These are phyloP conservation scores for Thermothielavioides terrestris DNA, from an alignment of 495 filamentous ascomycete species.

Conservation along the genomic window DNA sequence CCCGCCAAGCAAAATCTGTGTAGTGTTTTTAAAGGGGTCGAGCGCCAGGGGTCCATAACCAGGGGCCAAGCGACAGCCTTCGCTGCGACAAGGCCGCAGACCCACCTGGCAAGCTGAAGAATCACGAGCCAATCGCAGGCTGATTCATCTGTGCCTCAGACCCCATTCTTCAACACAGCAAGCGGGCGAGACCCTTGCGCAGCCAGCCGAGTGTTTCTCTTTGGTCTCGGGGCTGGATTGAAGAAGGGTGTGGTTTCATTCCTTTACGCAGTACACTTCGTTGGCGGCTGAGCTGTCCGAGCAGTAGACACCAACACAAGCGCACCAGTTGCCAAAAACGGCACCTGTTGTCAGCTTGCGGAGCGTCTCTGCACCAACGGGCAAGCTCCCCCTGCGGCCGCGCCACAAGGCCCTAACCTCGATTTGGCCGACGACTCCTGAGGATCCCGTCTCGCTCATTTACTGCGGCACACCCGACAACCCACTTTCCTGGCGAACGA, in stretches of 20 bases:
- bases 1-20: slow-evolving; percentile 9
- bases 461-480: slow-evolving; percentile 4
- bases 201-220: slow-evolving; percentile 10
- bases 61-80: slow-evolving; percentile 11
- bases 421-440: slow-evolving; percentile 25
- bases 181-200: not conserved
- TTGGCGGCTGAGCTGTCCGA: not conserved
- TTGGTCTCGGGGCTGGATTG: not conserved
- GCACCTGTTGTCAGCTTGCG: no score
- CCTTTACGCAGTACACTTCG: no score
- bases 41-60: no score
- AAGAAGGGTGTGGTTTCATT: not conserved
- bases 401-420: slow-evolving; percentile 24
- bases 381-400: slow-evolving; percentile 7
- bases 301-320: not conserved
- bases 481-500: not conserved
- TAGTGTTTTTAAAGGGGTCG: no score
- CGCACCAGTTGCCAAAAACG: not conserved
- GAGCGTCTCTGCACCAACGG: no score
- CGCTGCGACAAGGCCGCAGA: not conserved
- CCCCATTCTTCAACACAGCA: not conserved
- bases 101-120: not conserved
- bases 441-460: slow-evolving; percentile 19
- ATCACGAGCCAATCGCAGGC: slow-evolving; percentile 7
- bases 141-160: slow-evolving; percentile 11